Evolutionary conservation across 2,329 filamentous ascomycete species (phyloP).

Genomic region (Verticillium nubilum): DNA sequence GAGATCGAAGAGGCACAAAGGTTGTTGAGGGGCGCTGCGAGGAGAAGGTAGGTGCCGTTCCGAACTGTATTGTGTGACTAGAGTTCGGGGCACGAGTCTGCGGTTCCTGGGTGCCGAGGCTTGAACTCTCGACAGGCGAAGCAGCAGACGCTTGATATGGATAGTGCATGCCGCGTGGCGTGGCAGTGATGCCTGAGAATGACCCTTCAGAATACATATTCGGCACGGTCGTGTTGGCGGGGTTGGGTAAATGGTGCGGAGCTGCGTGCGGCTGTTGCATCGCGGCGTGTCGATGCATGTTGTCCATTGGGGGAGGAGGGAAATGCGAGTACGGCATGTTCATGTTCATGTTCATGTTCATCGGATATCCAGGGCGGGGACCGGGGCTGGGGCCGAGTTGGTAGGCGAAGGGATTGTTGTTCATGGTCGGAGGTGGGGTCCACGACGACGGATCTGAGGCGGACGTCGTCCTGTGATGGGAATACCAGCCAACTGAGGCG

Average conservation of each 20-base stretch:
- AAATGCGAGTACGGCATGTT: background rate
- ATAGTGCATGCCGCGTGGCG: background rate
- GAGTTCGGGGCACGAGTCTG: background rate
- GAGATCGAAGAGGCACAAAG: background rate
- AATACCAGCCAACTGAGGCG: background rate
- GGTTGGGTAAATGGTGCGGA: background rate
- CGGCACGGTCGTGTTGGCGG: background rate
- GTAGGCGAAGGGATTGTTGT: background rate
- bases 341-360: background rate
- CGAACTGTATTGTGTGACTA: constrained; percentile 9
- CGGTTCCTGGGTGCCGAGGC: background rate
- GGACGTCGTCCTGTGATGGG: background rate
- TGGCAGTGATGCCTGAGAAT: background rate
- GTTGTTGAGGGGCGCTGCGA: background rate
- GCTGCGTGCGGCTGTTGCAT: background rate
- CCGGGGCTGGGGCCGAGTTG: background rate
- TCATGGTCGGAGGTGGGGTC: background rate
- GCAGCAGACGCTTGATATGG: background rate
- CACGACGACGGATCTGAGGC: background rate
- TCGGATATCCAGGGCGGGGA: background rate
- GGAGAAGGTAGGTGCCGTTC: constrained; percentile 8
- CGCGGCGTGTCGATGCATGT: background rate
- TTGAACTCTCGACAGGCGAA: background rate
- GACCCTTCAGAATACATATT: background rate
- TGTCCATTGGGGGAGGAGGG: background rate